A percentile compares a stretch with the other conserved stretches of the same genome.
Evolutionary conservation across 306 rosid species (phyloP).

Genomic region (Rosa lucieae): DNA sequence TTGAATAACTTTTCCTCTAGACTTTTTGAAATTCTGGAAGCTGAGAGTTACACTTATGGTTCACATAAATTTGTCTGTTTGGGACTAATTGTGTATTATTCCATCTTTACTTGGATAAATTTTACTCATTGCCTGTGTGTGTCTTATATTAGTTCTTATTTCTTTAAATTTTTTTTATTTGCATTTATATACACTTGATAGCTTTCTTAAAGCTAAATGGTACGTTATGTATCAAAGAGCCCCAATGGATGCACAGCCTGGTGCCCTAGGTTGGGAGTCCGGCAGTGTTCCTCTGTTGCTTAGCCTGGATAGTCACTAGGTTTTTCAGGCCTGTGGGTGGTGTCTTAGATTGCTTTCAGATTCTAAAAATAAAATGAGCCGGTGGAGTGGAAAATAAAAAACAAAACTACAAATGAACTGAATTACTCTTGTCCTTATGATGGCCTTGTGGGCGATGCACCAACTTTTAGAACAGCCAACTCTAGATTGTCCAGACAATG

Average conservation of each 20-base stretch:
- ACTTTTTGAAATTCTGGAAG: background rate
- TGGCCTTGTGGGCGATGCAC: background rate
- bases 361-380: background rate
- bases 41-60: background rate
- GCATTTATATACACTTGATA: background rate
- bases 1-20: background rate
- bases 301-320: background rate
- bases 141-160: background rate
- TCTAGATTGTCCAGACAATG: background rate
- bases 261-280: background rate
- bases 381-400: background rate
- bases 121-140: background rate
- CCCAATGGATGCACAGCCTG: background rate
- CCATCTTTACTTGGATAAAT: background rate
- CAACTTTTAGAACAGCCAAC: background rate
- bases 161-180: background rate
- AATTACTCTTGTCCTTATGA: background rate
- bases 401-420: background rate
- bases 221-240: background rate
- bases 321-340: background rate
- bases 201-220: background rate
- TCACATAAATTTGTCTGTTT: background rate
- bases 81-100: background rate
- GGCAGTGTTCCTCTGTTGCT: background rate
- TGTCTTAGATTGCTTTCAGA: background rate